Conservation (phyloP, 495 filamentous ascomycete genomes). For the Daldinia childiae region DNA sequence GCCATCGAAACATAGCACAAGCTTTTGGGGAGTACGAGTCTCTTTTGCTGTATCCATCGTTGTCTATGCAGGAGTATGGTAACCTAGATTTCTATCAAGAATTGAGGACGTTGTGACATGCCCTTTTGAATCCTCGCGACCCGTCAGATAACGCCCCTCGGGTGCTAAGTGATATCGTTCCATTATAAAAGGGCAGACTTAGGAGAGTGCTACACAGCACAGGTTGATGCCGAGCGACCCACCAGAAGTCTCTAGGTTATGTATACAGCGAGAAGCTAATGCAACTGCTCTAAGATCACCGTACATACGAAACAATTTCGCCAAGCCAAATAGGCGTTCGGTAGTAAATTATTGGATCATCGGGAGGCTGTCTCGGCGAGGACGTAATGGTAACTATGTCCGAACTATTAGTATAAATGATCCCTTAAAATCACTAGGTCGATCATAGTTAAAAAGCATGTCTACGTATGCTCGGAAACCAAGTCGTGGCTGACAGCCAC, state of each 20-base stretch:
- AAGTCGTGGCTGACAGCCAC: not conserved
- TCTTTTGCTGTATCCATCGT: constrained; percentile 31
- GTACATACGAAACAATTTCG: constrained; percentile 4
- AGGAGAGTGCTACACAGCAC: not conserved
- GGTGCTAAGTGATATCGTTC: constrained; percentile 26
- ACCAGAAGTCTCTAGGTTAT: constrained; percentile 4
- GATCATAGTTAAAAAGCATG: constrained; percentile 1
- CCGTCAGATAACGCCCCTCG: not conserved
- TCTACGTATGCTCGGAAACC: not conserved
- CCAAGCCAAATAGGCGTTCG: not conserved
- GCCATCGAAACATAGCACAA: constrained; percentile 89
- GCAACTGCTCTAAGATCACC: not conserved
- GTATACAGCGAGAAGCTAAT: constrained; percentile 7
- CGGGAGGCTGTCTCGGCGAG: not conserved
- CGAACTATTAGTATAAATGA: not conserved
- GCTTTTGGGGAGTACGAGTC: constrained; percentile 48
- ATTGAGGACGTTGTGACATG: constrained; percentile 18
- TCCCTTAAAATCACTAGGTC: not conserved
- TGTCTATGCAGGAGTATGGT: not conserved
- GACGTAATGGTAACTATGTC: constrained; percentile 5
- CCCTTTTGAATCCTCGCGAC: constrained; percentile 21
- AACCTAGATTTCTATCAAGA: not conserved
- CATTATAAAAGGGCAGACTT: constrained; percentile 11
- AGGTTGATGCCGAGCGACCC: not conserved
- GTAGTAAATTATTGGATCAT: constrained; percentile 6